A percentile compares a stretch with the other conserved stretches of the same genome.
These are phyloP conservation scores for Pulveroboletus sp. DNA, from an alignment of 768 basidiomycete genomes.

Conservation along the genomic window DNA sequence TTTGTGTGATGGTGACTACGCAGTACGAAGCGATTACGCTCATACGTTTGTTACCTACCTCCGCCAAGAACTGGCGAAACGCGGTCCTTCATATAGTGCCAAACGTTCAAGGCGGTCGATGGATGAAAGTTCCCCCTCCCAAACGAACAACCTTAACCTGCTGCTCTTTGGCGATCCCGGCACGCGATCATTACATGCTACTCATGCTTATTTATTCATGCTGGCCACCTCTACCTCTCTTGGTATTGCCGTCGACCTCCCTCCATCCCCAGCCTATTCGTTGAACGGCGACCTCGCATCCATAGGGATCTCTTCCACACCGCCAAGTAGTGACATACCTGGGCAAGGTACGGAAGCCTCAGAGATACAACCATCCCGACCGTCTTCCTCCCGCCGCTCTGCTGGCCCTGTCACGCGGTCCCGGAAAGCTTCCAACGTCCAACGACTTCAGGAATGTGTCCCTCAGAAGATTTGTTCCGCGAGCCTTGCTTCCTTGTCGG, in stretches of 20 bases:
- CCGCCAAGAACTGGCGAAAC: constrained; percentile 66
- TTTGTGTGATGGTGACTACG: constrained; percentile 72
- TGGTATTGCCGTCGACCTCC: constrained; percentile 39
- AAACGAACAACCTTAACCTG: constrained; percentile 43
- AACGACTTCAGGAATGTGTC: constrained; percentile 48
- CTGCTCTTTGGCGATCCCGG: constrained; percentile 56
- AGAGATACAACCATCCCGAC: constrained; percentile 28
- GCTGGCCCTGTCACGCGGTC: constrained; percentile 46
- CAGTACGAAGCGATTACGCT: constrained; percentile 78
- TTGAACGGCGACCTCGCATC: constrained; percentile 28
- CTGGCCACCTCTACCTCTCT: constrained; percentile 70
- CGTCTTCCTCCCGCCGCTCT: constrained; percentile 45
- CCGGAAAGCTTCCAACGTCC: constrained; percentile 54
- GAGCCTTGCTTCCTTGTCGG: constrained; percentile 59
- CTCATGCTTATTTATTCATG: constrained; percentile 77
- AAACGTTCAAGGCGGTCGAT: constrained; percentile 43
- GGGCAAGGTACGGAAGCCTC: constrained; percentile 17
- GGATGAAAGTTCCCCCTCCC: constrained; percentile 46
- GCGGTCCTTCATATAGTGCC: constrained; percentile 43
- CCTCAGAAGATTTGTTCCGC: constrained; percentile 41
- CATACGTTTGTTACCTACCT: constrained; percentile 73
- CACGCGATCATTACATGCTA: constrained; percentile 71
- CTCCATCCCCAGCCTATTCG: constrained; percentile 41
- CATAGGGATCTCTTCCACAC: constrained; percentile 29
- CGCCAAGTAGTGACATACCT: constrained; percentile 31